These are phyloP conservation scores for Tilletia horrida DNA, from an alignment of 1,284 basidiomycete genomes.

Conservation along the genomic window DNA sequence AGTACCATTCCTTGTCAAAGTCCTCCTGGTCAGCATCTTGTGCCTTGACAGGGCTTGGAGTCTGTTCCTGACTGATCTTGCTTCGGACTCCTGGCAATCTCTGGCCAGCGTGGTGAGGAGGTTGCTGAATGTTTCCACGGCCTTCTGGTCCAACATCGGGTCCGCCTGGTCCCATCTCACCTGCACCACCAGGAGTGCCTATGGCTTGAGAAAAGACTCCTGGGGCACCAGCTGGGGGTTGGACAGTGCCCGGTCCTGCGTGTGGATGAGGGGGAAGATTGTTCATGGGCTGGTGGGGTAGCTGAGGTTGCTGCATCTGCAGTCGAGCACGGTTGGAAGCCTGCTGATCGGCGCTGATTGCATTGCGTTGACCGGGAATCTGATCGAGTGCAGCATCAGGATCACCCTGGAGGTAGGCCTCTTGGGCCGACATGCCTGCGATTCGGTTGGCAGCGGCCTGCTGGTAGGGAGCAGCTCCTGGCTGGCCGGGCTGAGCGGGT, in stretches of 20 bases:
- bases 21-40: constrained; percentile 77
- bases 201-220: constrained; percentile 19
- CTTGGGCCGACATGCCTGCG: constrained; percentile 31
- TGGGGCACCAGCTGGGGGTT: constrained; percentile 26
- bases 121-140: constrained; percentile 43
- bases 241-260: constrained; percentile 19
- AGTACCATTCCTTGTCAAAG: constrained; percentile 74
- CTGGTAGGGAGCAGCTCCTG: constrained; percentile 46
- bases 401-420: constrained; percentile 22
- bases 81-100: constrained; percentile 64
- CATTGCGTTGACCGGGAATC: constrained; percentile 50
- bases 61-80: constrained; percentile 82
- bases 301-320: constrained; percentile 29
- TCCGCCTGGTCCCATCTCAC: not conserved
- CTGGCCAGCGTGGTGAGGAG: constrained; percentile 57
- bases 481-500: constrained; percentile 39
- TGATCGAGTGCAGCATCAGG: constrained; percentile 48
- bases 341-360: constrained; percentile 43
- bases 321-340: constrained; percentile 41
- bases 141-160: constrained; percentile 19
- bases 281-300: constrained; percentile 20
- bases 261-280: not conserved
- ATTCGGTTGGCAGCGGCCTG: constrained; percentile 45
- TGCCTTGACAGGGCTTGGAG: constrained; percentile 83
- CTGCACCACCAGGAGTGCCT: not conserved